phyloP scores from a whole-genome alignment of 164 flowering plant species.

The Chimonanthus praecox region DNA sequence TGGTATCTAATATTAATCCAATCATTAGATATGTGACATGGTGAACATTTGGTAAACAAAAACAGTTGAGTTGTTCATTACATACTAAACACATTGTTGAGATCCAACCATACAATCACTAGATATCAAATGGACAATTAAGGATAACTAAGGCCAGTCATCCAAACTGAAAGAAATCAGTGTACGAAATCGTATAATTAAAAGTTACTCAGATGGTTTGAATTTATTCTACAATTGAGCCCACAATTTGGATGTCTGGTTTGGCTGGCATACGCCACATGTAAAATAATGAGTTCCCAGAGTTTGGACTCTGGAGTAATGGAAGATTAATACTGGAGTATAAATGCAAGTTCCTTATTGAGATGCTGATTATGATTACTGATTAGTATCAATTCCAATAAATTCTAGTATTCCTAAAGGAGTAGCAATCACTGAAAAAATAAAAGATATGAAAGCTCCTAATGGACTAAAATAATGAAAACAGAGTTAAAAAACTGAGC shows the following conservation, averaged over 20 bases:
- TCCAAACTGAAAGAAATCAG: not conserved
- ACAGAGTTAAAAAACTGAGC: not conserved
- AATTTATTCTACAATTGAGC: too few relatives aligned
- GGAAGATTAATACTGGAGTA: too few relatives aligned
- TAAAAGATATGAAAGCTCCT: not conserved
- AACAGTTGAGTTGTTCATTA: too few relatives aligned
- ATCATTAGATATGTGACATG: too few relatives aligned
- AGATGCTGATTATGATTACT: too few relatives aligned
- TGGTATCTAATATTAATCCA: not conserved
- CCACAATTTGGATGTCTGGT: too few relatives aligned
- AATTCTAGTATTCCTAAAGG: not conserved
- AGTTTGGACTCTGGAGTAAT: too few relatives aligned
- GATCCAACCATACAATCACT: not conserved
- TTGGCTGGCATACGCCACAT: too few relatives aligned
- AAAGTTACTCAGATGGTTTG: too few relatives aligned
- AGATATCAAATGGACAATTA: not conserved
- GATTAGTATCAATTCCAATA: not conserved
- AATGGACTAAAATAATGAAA: not conserved
- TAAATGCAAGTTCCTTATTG: too few relatives aligned
- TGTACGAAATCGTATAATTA: not conserved
- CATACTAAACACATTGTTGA: not conserved
- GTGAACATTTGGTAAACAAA: too few relatives aligned
- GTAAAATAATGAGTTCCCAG: too few relatives aligned
- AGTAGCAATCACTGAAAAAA: not conserved
- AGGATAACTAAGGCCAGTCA: not conserved